Evolutionary conservation across 176 grass and related monocot species (phyloP), one percentile per base, ranked within the genome.

Genomic region (Oryza punctata): DNA sequence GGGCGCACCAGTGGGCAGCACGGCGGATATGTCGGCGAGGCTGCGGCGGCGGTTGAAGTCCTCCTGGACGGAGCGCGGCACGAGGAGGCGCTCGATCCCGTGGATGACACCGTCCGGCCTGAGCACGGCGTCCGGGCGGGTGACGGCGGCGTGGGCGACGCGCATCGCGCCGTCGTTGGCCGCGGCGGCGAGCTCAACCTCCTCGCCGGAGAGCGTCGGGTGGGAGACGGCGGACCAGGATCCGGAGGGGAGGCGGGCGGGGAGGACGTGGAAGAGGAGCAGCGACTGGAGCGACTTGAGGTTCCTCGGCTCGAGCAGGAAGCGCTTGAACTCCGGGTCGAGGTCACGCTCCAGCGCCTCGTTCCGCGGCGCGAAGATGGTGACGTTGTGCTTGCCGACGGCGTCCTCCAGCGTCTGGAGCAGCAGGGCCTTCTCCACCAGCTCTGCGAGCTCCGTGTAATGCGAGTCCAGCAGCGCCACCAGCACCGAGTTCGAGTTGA

Each of bases 1-100:
- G 7, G 95, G 95, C 10, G 95, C 92, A 6, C 90, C 95, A 2
- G 92, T 97, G 35, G 95, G 95, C 5, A 97, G 86, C 71, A 91
- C 86, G 16, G 95, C 92, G 1, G 92, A 94, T 80, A 94, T 94
- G 18, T 88, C 88, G 9, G 90, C 88, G 24, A 97, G 90, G 88
- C 95, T 94, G 49, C 95, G 90, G 46, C 88, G 90, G 71, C 86
- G 90, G 84, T 97, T 97, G 92, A 94, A 97, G 71, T 91, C 95
- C 77, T 97, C 92, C 73, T 94, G 95, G 14, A 97, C 92, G n/a
- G 92, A 94, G 33, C 81, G 82, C 7, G 95, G 92, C 25, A 97
- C 89, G 6, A 97, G 88, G 54, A 97, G 92, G 69, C 82, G 90
- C 86, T 94, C 90, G 75, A 97, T 89, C 19, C 95, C 95, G 69